Base-by-base conservation (phyloP, 495 filamentous ascomycete species). In the Neurospora cerealis region DNA sequence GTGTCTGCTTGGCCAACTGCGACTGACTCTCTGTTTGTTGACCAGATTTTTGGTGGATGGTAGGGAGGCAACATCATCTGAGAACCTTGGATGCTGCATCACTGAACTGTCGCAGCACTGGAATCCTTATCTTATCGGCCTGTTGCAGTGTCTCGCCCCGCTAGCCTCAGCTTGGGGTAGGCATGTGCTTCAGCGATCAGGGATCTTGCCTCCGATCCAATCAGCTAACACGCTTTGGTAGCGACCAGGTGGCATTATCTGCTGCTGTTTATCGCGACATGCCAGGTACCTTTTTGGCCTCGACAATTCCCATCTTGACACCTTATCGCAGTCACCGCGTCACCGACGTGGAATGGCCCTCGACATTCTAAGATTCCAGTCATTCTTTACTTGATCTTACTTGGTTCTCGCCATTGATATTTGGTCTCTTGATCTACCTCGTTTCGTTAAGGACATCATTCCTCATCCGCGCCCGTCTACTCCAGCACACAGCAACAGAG, bases 71-170 rank as follows among this genome's bases (percentile, higher is more conserved):
- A 36, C 71, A 69, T 66, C 21, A 72, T 2, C 48, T 6, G 54
- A 62, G 24, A 66, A 34, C 54, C 54, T 62, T 34, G 54, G 28
- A 34, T 32, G 24, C 0, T 32, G 24, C 54, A 66, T 66, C 54
- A 66, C 54, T 66, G 11, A 34, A 66, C 54, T 66, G 28, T 34
- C 15, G 24, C 34, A 66, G 54, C 54, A 34, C 54, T 66, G 48
- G 74, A 77, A 72, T 80, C 44, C 78, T 78, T 80, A 80, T 80
- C 79, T 79, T 79, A 79, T 79, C 78, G 71, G 28, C 9, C 17
- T 46, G 28, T 36, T 37, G 24, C 36, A 24, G 24, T 62, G 28
- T 66, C 40, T 41, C 28, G 32, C 8, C 54, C 19, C 41, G 19
- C 74, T 69, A 39, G n/a, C 4, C 5, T 39, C 28, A 66, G 54